Base-by-base conservation (phyloP, 306 rosid genomes). In the Alnus rubra region DNA sequence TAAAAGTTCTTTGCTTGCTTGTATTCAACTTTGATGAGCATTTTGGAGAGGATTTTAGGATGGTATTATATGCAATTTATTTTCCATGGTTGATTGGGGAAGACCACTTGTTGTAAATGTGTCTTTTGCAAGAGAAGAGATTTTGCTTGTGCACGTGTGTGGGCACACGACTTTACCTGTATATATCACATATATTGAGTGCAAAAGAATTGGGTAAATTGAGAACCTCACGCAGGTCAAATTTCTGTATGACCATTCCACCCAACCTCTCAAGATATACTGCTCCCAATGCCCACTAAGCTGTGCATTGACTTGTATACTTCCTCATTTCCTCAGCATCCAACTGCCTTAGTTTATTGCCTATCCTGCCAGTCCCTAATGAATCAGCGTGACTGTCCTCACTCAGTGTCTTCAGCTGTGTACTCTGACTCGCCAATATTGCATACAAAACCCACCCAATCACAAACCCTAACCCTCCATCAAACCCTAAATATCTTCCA, bases 1-100 rank as follows among this genome's bases (percentile, higher is more conserved):
- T 63, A 10, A 10, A 53, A 65, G 35, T 73, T 56, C 49, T 9
- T 23, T 53, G 54, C 54, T 9, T 42, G 44, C 69, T 55, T 33
- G 67, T 19, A 8, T 60, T 73, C 8, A 71, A 63, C 67, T 44
- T 52, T 73, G 72, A 39, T 64, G 53, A 19, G 33, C 18, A 50
- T 19, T 16, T 35, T 73, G 73, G 52, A 18, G 82, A 48, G 50
- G 14, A 9, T 58, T 75, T 37, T 7, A 16, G 71, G 4, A 47
- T 31, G 69, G n/a, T 62, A 4, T 62, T 2, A 2, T 31, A 58
- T 12, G 9, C n/a, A 30, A 62, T 4, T 62, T 33, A 58, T 62
- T 62, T 11, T 12, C 68, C 15, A 11, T 12, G 37, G 44, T 62
- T 62, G 68, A 12, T 4, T 30, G n/a, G 68, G 68, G 42, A 12